Percentiles rank a stretch among this genome's conserved stretches.
Conservation (phyloP, 2,329 filamentous ascomycete genomes). For the Hymenoscyphus infarciens region DNA sequence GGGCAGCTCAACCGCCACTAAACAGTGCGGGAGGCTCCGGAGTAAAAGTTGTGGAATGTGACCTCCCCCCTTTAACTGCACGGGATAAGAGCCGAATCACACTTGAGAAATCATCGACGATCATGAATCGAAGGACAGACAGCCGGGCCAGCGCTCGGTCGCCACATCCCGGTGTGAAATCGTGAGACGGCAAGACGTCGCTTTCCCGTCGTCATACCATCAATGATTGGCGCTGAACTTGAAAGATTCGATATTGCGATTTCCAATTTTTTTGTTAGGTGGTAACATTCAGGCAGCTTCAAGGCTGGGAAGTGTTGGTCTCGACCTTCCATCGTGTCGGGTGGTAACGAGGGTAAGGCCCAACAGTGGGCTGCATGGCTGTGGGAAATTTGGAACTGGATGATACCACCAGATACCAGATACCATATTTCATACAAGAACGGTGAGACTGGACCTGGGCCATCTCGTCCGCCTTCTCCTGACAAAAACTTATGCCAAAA, state of each 20-base stretch:
- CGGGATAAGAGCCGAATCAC: no score
- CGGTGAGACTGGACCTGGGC: no score
- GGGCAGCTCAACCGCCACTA: not conserved
- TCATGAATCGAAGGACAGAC: no score
- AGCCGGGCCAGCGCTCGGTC: not conserved
- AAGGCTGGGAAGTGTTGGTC: not conserved
- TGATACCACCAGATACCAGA: no score
- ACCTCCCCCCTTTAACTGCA: no score
- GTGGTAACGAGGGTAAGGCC: not conserved
- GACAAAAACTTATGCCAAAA: no score
- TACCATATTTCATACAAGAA: no score
- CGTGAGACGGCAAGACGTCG: not conserved
- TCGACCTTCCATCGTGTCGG: not conserved
- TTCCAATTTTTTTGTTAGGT: not conserved
- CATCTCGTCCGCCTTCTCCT: no score
- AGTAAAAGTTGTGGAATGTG: no score
- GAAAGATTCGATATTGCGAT: not conserved
- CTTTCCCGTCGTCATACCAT: not conserved
- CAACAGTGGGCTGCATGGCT: conserved; percentile 2
- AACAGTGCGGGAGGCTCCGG: no score
- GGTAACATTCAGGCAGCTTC: not conserved
- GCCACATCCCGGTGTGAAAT: not conserved
- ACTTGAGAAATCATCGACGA: no score
- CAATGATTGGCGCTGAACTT: not conserved
- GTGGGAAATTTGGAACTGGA: not conserved